Percentiles rank a stretch among this genome's conserved stretches.
These are phyloP conservation scores for Durusdinium trenchii DNA, from an alignment of 73 alveolate species.

Conservation along the genomic window DNA sequence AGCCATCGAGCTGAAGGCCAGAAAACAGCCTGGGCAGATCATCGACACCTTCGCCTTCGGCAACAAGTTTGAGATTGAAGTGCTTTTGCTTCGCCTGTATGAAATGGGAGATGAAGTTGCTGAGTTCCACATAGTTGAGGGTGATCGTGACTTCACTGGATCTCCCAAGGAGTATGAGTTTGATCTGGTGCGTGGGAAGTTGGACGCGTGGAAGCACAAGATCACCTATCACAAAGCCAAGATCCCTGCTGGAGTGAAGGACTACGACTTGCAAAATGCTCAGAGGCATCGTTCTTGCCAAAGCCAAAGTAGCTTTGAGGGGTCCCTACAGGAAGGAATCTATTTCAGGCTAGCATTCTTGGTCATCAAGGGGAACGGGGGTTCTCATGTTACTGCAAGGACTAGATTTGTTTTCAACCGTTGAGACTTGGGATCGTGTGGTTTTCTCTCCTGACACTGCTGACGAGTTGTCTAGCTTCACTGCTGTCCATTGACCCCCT, in stretches of 20 bases:
- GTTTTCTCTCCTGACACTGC: too few relatives aligned
- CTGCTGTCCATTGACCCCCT: too few relatives aligned
- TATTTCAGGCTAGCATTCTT: too few relatives aligned
- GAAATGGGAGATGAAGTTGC: constrained; percentile 31
- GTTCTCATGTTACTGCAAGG: too few relatives aligned
- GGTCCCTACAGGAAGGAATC: neutral
- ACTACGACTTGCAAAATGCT: neutral
- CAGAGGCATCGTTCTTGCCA: too few relatives aligned
- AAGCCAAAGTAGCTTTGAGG: neutral
- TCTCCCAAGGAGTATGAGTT: neutral
- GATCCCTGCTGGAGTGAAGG: constrained; percentile 1
- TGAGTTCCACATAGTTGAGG: constrained; percentile 49
- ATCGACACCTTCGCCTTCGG: constrained; percentile 29
- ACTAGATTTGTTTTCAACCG: too few relatives aligned
- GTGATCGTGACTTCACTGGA: constrained; percentile 19
- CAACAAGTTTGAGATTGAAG: neutral
- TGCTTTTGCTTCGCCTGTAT: neutral
- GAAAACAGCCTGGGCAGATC: neutral
- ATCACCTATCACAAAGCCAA: constrained; percentile 22
- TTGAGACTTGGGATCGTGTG: too few relatives aligned
- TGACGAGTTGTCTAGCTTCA: too few relatives aligned
- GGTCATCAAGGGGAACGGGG: too few relatives aligned
- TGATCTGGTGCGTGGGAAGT: constrained; percentile 2
- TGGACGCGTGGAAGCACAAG: constrained; percentile 33
- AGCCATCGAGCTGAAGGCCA: neutral